A percentile compares a stretch with the other conserved stretches of the same genome.
Evolutionary conservation across 2,329 filamentous ascomycete species (phyloP).

Genomic region (Ceratocystis ficicola): DNA sequence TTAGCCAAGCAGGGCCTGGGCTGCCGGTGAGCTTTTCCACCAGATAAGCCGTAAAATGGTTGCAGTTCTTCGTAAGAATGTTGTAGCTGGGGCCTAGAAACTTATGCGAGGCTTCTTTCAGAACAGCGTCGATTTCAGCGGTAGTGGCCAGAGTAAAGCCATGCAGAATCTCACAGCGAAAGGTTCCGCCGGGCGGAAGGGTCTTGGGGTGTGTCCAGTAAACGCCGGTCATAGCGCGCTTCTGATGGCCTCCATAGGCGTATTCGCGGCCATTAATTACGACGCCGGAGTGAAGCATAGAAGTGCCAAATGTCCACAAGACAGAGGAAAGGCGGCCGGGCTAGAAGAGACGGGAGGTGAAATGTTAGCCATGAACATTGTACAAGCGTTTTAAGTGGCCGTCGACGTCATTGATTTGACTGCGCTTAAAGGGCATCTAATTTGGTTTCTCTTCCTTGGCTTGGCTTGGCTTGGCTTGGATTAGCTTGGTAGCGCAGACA

Average conservation of each 20-base stretch:
- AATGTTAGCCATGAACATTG: not conserved
- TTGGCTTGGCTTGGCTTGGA: not conserved
- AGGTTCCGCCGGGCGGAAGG: conserved; percentile 65
- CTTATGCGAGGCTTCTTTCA: conserved; percentile 55
- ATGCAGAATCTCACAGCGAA: conserved; percentile 61
- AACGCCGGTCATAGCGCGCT: conserved; percentile 58
- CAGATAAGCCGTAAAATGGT: conserved; percentile 72
- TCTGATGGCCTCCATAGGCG: conserved; percentile 72
- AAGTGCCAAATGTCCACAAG: conserved; percentile 66
- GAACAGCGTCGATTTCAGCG: conserved; percentile 57
- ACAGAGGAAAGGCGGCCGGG: conserved; percentile 62
- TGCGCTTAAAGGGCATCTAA: not conserved
- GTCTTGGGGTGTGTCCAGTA: conserved; percentile 67
- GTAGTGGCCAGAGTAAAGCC: conserved; percentile 61
- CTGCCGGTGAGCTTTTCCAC: conserved; percentile 61
- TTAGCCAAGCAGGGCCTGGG: conserved; percentile 62
- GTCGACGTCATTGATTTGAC: conserved; percentile 11
- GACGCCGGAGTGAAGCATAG: conserved; percentile 70
- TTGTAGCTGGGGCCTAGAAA: conserved; percentile 71
- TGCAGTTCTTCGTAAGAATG: conserved; percentile 73
- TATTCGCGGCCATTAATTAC: conserved; percentile 72
- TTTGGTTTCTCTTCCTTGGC: not conserved
- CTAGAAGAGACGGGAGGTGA: conserved; percentile 30
- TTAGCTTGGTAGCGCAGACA: conserved; percentile 35
- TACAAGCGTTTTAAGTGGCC: not conserved